A percentile compares a stretch with the other conserved stretches of the same genome.
phyloP scores from a whole-genome alignment of 305 asterid species.

The Fraxinus latifolia region DNA sequence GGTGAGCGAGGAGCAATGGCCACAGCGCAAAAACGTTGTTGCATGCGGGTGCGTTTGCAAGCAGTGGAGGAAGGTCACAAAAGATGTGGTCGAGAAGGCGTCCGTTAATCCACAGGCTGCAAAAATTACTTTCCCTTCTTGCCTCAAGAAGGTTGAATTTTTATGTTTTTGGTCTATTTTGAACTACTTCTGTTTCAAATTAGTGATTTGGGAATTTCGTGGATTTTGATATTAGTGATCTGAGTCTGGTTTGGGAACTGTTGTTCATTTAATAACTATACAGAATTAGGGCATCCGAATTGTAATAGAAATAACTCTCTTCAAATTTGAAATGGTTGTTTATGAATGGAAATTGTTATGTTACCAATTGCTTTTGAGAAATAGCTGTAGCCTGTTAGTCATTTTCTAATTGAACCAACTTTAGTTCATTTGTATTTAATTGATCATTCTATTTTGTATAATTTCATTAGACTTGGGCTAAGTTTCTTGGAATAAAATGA shows the following conservation, averaged over 20 bases:
- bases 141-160: conserved; percentile 67
- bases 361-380: background rate
- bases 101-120: conserved; percentile 43
- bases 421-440: background rate
- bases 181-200: background rate
- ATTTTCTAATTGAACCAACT: background rate
- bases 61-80: conserved; percentile 82
- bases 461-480: background rate
- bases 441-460: background rate
- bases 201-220: background rate
- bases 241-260: background rate
- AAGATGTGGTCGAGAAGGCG: conserved; percentile 59
- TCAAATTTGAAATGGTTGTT: background rate
- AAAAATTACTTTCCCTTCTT: conserved; percentile 77
- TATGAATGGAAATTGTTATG: background rate
- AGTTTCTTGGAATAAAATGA: background rate
- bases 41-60: conserved; percentile 86
- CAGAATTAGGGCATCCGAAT: background rate
- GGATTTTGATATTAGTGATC: background rate
- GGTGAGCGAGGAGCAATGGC: conserved; percentile 72
- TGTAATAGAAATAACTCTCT: background rate
- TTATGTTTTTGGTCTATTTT: background rate
- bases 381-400: background rate
- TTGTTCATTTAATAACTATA: background rate
- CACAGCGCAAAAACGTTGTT: conserved; percentile 81